Evolutionary conservation across 2,329 filamentous ascomycete genomes (phyloP).

Genomic region (Diplodia scrobiculata): DNA sequence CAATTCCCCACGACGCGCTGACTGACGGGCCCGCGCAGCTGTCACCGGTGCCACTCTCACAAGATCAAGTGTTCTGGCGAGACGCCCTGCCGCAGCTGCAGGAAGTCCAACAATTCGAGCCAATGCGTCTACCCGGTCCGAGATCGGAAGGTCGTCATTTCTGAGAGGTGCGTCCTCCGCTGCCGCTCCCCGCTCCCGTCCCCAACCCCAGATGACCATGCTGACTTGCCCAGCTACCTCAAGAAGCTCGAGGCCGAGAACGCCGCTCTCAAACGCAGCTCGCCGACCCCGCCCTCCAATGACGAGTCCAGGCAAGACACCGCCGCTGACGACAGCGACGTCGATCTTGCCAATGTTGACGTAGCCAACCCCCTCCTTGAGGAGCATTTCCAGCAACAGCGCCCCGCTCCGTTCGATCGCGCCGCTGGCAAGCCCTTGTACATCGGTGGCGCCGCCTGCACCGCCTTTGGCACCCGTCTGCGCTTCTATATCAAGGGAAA

Average conservation of each 20-base stretch:
- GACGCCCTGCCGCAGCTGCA: slow-evolving; percentile 34
- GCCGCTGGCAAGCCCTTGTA: slow-evolving; percentile 30
- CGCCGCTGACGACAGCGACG: slow-evolving; percentile 7
- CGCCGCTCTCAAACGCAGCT: slow-evolving; percentile 28
- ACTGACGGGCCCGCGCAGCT: slow-evolving; percentile 30
- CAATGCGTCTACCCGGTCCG: slow-evolving; percentile 33
- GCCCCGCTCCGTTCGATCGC: slow-evolving; percentile 26
- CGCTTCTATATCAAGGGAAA: slow-evolving; percentile 33
- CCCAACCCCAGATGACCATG: background rate
- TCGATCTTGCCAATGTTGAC: slow-evolving; percentile 30
- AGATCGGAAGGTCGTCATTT: slow-evolving; percentile 34
- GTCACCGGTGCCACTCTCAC: slow-evolving; percentile 35
- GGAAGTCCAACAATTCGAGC: slow-evolving; percentile 31
- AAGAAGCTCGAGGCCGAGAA: slow-evolving; percentile 35
- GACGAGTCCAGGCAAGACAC: slow-evolving; percentile 3
- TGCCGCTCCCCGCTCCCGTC: background rate
- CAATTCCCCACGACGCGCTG: background rate
- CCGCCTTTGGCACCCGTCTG: slow-evolving; percentile 35
- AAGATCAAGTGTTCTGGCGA: slow-evolving; percentile 38
- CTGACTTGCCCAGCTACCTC: slow-evolving; percentile 30
- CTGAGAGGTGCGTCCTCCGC: slow-evolving; percentile 32
- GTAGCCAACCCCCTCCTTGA: slow-evolving; percentile 36
- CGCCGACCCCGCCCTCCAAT: slow-evolving; percentile 25
- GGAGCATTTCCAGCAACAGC: slow-evolving; percentile 32
- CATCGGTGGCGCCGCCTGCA: slow-evolving; percentile 35